A percentile compares a stretch with the other conserved stretches of the same genome.
phyloP scores from a whole-genome alignment of 331 rosid genomes.

The Pyracantha coccinea region DNA sequence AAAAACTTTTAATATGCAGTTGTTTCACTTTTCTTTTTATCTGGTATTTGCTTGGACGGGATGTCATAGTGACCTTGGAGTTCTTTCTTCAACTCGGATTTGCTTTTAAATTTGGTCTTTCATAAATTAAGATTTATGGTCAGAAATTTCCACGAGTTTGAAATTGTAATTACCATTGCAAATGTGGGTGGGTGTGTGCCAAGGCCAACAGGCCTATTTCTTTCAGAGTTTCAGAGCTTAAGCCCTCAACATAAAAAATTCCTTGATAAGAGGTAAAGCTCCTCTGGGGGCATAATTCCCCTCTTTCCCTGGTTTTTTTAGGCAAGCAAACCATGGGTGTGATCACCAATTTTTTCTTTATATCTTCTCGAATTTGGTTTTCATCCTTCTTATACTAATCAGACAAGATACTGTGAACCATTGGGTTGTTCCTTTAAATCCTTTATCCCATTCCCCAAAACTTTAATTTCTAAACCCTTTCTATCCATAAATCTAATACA shows the following conservation, averaged over 20 bases:
- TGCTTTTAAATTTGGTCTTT: neutral
- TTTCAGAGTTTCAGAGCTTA: no score
- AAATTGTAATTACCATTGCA: neutral
- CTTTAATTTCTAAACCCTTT: neutral
- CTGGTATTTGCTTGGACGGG: neutral
- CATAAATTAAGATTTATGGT: neutral
- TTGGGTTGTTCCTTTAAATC: neutral
- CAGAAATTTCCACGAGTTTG: neutral
- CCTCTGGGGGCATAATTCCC: neutral
- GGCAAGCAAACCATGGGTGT: neutral
- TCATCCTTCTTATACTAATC: neutral
- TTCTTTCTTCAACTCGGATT: neutral
- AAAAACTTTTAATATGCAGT: neutral
- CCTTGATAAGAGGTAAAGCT: neutral
- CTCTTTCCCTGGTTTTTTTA: neutral
- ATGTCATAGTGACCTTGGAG: neutral
- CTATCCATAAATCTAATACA: neutral
- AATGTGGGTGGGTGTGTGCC: neutral
- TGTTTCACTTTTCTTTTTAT: neutral
- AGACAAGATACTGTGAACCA: neutral
- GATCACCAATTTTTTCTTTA: neutral
- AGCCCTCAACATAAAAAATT: no score
- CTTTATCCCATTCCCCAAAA: neutral
- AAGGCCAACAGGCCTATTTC: neutral
- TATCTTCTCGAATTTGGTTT: neutral